A percentile compares a stretch with the other conserved stretches of the same genome.
Conservation (phyloP, 768 basidiomycete genomes). For the Leucocoprinus leucothites region DNA sequence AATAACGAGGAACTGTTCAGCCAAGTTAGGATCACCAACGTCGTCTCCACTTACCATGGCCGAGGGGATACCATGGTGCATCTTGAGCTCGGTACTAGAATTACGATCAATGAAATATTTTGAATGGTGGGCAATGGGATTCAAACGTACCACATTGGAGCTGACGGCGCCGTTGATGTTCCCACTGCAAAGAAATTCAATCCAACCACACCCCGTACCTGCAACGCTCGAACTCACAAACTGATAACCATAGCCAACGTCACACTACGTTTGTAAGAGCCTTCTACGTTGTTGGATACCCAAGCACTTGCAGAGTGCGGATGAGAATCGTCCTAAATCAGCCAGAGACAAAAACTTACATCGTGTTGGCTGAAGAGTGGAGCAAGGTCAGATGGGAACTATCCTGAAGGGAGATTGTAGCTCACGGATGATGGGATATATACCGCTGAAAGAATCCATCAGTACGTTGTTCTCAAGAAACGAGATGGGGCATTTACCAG, state of each 20-base stretch:
- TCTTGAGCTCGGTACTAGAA: slow-evolving; percentile 60
- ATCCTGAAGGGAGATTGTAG: background rate
- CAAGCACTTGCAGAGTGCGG: slow-evolving; percentile 33
- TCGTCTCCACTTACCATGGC: slow-evolving; percentile 22
- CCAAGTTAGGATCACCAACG: background rate
- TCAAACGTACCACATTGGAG: slow-evolving; percentile 63
- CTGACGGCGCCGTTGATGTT: slow-evolving; percentile 77
- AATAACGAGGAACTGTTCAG: background rate
- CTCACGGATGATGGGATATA: slow-evolving; percentile 73
- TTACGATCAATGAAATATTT: slow-evolving; percentile 1
- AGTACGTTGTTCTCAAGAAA: background rate
- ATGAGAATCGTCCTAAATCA: background rate
- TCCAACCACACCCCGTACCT: background rate
- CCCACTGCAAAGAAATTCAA: slow-evolving; percentile 37
- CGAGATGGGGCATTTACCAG: slow-evolving; percentile 36
- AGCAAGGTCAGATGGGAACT: background rate
- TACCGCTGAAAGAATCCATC: slow-evolving; percentile 43
- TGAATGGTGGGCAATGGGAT: background rate
- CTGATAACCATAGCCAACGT: slow-evolving; percentile 67
- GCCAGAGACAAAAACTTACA: slow-evolving; percentile 31
- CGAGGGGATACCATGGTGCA: slow-evolving; percentile 61
- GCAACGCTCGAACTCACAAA: slow-evolving; percentile 32
- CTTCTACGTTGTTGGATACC: slow-evolving; percentile 72
- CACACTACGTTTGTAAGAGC: slow-evolving; percentile 73
- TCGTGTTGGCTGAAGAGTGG: slow-evolving; percentile 48